Evolutionary conservation across 805 yeast genomes (phyloP).

Genomic region (Kurtzmaniella cleridarum): DNA sequence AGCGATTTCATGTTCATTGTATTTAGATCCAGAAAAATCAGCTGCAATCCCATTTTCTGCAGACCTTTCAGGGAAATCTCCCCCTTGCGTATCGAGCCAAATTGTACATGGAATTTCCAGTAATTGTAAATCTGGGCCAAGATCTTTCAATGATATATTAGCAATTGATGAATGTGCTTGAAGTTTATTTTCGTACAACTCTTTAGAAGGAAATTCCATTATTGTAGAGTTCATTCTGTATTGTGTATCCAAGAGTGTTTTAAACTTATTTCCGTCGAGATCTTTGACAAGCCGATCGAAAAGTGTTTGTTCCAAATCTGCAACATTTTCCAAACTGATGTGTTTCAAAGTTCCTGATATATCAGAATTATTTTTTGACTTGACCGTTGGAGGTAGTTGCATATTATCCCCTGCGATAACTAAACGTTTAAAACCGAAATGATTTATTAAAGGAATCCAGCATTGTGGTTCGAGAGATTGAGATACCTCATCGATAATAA

Average conservation of each 20-base stretch:
- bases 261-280: conserved; percentile 40
- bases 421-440: conserved; percentile 49
- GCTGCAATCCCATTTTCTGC: conserved; percentile 21
- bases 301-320: conserved; percentile 57
- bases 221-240: conserved; percentile 81
- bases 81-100: conserved; percentile 95
- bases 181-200: conserved; percentile 59
- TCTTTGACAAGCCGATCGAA: conserved; percentile 69
- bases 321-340: conserved; percentile 20
- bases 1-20: conserved; percentile 70
- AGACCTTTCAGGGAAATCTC: conserved; percentile 63
- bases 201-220: conserved; percentile 70
- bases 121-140: conserved; percentile 15
- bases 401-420: conserved; percentile 90
- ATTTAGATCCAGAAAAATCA: conserved; percentile 49
- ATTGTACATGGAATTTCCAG: conserved; percentile 27
- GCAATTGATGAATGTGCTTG: conserved; percentile 59
- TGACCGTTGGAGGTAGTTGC: conserved; percentile 89
- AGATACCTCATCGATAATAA: conserved; percentile 92
- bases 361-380: conserved; percentile 35
- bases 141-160: conserved; percentile 46
- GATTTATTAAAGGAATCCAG: conserved; percentile 85
- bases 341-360: conserved; percentile 16
- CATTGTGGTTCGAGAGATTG: conserved; percentile 94
- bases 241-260: conserved; percentile 64